Conservation (phyloP, 2,329 filamentous ascomycete species). For the Fulvia fulva region DNA sequence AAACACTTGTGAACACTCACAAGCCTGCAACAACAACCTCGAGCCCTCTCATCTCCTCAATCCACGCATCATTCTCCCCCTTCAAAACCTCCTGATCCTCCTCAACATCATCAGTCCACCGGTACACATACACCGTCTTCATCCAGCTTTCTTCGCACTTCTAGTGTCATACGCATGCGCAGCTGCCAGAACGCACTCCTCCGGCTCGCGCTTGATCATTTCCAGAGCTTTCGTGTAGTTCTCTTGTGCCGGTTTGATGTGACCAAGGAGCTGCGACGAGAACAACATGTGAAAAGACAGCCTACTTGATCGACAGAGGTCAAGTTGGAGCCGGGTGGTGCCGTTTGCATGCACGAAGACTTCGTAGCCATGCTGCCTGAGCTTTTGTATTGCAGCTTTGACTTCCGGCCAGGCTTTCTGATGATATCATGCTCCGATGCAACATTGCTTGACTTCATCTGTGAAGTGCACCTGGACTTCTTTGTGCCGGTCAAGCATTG, state of each 20-base stretch:
- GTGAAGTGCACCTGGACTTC: background rate
- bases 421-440: constrained; percentile 43
- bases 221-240: constrained; percentile 46
- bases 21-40: constrained; percentile 1
- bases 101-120: constrained; percentile 52
- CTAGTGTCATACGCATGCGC: constrained; percentile 54
- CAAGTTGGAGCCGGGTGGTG: constrained; percentile 52
- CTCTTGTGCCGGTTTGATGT: constrained; percentile 48
- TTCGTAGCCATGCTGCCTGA: constrained; percentile 32
- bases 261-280: constrained; percentile 49
- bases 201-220: constrained; percentile 42
- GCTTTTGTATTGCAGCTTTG: constrained; percentile 36
- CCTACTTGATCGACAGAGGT: constrained; percentile 47
- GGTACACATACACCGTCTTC: constrained; percentile 52
- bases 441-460: background rate
- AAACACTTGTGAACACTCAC: background rate
- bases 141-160: constrained; percentile 46
- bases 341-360: constrained; percentile 54
- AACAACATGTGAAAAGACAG: constrained; percentile 49
- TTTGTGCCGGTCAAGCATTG: constrained; percentile 28
- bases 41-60: constrained; percentile 14
- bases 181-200: constrained; percentile 52
- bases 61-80: constrained; percentile 39
- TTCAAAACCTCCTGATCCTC: constrained; percentile 41
- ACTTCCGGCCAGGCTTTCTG: constrained; percentile 54